Evolutionary conservation across 768 basidiomycete genomes (phyloP), one percentile per base, ranked within the genome.

Genomic region (Boletus speciosus): DNA sequence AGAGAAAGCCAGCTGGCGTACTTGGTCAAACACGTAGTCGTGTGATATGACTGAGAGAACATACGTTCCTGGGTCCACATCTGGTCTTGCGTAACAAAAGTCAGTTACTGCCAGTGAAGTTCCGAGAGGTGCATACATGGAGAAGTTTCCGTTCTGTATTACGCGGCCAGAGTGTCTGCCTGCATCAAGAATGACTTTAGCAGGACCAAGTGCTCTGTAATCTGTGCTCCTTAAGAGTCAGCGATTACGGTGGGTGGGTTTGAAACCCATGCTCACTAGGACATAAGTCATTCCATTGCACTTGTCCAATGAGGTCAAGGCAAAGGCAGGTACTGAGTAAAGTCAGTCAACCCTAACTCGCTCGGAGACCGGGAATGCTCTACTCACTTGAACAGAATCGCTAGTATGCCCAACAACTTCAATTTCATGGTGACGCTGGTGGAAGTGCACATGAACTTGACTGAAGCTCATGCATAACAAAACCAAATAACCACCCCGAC

Each of bases 221-320:
- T 66, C 73, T 75, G 51, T 65, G 65, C 66, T 35, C 36, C 47
- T 47, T n/a, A 8, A 8, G 27, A 41, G 63, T 56, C 35, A 57
- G 39, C 39, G 36, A 38, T 49, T 16, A 46, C 61, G 38, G 36
- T 60, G 65, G 49, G 14, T 61, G 65, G 49, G 14, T 25, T 36
- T 3, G 49, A 37, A 32, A 54, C 23, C 31, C 37, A 38, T 29
- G 56, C 68, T 59, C 49, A 89, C 89, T 74, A 40, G 77, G 73
- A 73, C 88, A 90, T 8, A 83, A 57, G n/a, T 81, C 80, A 67
- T 86, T 90, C 86, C 86, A 90, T 43, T 78, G 74, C 11, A 92
- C 71, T 46, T 75, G 77, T 59, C 90, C 90, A 4, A 70, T 61
- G 44, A 92, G 61, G 63, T 89, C 84, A 8, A 82, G 57, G 11